These are phyloP conservation scores for Xylaria sp. DNA, from an alignment of 2,329 filamentous ascomycete species.

Conservation along the genomic window DNA sequence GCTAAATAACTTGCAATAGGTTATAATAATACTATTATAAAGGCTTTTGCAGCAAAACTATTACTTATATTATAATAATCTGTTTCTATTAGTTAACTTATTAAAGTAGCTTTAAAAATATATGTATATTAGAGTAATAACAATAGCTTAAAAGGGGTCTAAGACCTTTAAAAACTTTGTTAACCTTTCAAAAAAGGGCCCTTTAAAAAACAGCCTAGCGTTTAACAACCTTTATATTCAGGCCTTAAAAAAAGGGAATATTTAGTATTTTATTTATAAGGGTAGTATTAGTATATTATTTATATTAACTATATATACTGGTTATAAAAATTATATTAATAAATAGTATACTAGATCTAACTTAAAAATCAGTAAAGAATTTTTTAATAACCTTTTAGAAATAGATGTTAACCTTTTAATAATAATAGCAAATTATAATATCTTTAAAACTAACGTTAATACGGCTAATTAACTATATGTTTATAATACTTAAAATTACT, in stretches of 20 bases:
- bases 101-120: background rate
- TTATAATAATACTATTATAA: no score
- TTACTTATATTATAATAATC: no score
- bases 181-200: no score
- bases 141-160: no score
- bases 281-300: background rate
- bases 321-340: background rate
- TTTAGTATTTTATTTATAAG: constrained; percentile 5
- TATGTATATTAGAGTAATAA: constrained; percentile 4
- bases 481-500: background rate
- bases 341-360: background rate
- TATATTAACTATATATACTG: background rate
- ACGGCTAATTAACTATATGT: background rate
- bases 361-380: background rate
- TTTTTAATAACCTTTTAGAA: background rate
- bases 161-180: no score
- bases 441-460: background rate
- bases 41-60: no score
- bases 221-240: no score
- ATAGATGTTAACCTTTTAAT: background rate
- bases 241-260: background rate
- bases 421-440: background rate
- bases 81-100: no score
- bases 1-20: background rate
- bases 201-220: background rate